phyloP scores from a whole-genome alignment of 2,329 filamentous ascomycete genomes.

The Cadophora malorum region DNA sequence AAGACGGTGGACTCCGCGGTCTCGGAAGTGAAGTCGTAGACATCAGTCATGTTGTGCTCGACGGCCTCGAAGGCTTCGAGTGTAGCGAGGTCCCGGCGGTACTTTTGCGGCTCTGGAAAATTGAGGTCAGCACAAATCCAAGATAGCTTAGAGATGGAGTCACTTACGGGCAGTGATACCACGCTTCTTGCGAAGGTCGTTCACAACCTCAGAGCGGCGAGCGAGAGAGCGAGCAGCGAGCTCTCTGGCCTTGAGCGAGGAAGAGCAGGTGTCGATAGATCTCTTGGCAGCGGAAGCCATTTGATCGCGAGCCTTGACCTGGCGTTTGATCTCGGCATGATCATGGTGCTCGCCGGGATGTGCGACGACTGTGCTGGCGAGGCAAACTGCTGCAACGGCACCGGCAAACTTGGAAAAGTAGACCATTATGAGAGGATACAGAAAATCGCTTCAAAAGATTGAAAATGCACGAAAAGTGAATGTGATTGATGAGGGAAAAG shows the following conservation, averaged over 20 bases:
- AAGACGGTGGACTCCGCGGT: neutral
- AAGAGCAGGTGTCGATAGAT: constrained; percentile 47
- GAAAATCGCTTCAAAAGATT: neutral
- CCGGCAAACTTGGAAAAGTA: neutral
- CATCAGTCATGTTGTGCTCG: neutral
- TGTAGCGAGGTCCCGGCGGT: neutral
- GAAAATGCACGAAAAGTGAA: neutral
- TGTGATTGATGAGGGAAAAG: neutral
- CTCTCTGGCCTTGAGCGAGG: constrained; percentile 45
- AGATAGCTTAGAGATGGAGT: neutral
- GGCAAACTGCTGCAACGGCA: neutral
- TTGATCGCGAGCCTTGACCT: constrained; percentile 36
- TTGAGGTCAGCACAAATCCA: neutral
- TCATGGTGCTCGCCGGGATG: neutral
- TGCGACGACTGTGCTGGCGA: neutral
- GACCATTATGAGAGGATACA: neutral
- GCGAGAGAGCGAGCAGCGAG: neutral
- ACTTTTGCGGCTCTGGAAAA: neutral
- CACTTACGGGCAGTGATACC: neutral
- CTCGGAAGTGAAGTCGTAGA: neutral
- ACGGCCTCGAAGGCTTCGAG: neutral
- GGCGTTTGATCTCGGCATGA: constrained; percentile 32
- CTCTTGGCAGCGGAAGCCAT: constrained; percentile 35
- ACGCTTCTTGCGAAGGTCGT: neutral
- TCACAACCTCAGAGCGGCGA: neutral